phyloP scores from a whole-genome alignment of 2,329 filamentous ascomycete species.

The Beauveria bassiana region DNA sequence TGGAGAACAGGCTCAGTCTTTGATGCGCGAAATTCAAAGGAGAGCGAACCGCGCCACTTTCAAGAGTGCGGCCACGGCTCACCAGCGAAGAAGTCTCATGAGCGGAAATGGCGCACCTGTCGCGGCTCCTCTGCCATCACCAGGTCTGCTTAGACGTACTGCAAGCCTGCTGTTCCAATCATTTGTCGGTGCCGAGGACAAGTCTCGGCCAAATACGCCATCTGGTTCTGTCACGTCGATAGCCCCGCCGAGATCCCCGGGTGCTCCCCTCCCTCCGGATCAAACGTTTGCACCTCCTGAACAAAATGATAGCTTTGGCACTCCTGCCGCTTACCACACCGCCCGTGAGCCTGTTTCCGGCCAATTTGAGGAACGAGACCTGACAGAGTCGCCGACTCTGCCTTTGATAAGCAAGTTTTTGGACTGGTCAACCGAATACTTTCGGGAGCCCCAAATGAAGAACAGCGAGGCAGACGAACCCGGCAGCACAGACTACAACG shows the following conservation, averaged over 20 bases:
- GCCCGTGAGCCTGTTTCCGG: constrained; percentile 75
- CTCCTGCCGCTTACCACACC: constrained; percentile 64
- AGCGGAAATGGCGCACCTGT: constrained; percentile 23
- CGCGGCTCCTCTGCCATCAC: constrained; percentile 42
- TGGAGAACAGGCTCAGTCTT: constrained; percentile 57
- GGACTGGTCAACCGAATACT: constrained; percentile 96
- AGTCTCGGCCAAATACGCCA: constrained; percentile 26
- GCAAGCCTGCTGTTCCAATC: constrained; percentile 56
- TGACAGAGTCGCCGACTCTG: constrained; percentile 52
- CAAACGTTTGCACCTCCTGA: constrained; percentile 55
- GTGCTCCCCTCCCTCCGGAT: constrained; percentile 32
- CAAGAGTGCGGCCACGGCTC: constrained; percentile 33
- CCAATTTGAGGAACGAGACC: constrained; percentile 57
- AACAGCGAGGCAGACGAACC: constrained; percentile 92
- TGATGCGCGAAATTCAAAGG: constrained; percentile 66
- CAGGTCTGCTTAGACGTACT: constrained; percentile 54
- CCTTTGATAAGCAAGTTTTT: constrained; percentile 79
- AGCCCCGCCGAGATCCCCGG: constrained; percentile 22
- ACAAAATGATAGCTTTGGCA: constrained; percentile 60
- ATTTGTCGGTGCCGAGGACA: constrained; percentile 44
- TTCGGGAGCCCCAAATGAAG: constrained; percentile 97
- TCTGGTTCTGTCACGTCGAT: constrained; percentile 17
- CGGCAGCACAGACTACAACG: constrained; percentile 92
- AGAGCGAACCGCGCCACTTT: constrained; percentile 40
- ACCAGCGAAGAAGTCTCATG: constrained; percentile 35